These are phyloP conservation scores for Theileria annulata DNA, from an alignment of 169 alveolate genomes.

Conservation along the genomic window DNA sequence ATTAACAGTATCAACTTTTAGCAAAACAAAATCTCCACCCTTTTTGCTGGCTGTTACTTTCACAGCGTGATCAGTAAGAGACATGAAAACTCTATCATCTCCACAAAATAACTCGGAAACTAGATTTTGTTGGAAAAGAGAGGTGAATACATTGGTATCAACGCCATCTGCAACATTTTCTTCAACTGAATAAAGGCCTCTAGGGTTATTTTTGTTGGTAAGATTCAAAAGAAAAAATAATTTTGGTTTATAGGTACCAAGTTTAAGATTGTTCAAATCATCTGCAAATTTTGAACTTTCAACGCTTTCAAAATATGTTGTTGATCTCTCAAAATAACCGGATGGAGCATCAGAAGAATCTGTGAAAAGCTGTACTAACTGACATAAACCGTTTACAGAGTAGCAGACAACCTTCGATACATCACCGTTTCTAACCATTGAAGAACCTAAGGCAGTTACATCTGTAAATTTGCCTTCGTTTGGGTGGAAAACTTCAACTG, in stretches of 20 bases:
- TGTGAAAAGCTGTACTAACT: background rate
- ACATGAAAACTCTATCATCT: background rate
- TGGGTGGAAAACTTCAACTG: background rate
- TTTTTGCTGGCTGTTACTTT: background rate
- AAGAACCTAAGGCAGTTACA: background rate
- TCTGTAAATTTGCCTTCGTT: background rate
- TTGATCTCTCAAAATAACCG: background rate
- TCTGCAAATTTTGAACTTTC: background rate
- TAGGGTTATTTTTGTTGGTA: background rate
- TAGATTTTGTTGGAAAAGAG: background rate
- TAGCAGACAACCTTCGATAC: background rate
- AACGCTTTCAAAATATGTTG: background rate
- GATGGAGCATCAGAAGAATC: background rate
- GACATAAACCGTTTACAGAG: background rate
- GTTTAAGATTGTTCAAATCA: background rate
- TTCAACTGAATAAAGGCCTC: background rate
- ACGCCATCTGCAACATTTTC: slow-evolving; percentile 1
- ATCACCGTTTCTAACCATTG: background rate
- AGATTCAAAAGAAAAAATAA: background rate
- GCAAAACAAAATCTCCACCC: background rate
- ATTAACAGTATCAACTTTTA: background rate
- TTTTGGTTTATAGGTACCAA: background rate
- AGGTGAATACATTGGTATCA: background rate
- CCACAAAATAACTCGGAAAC: background rate
- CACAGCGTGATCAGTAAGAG: background rate